Base-by-base conservation (phyloP, 371 early-diverging fungal genomes). In the Mucor circinelloides region DNA sequence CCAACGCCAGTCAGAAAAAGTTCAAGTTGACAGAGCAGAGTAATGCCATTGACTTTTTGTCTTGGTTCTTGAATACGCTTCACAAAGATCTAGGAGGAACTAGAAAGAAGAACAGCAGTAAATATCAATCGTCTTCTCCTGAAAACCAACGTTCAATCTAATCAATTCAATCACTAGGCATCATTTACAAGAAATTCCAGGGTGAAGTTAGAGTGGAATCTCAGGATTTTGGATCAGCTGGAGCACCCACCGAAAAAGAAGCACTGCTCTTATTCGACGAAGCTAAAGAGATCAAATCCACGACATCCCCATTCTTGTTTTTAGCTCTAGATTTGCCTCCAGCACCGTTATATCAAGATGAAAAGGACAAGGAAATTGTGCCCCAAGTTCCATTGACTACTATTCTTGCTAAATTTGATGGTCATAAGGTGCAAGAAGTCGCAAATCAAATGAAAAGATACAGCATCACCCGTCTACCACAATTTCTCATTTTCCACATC, bases 21-120 rank as follows among this genome's bases (percentile, higher is more conserved):
- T 99, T 96, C 78, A 86, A 86, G 21, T 71, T 96, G 30, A 92
- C 93, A 4, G 85, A 87, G 40, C 95, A 95, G 72, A 85, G 89
- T 36, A 98, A 99, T 76, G 93, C 96, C 0, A 85, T 95, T 63
- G 94, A 96, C 27, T 94, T 98, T 68, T 68, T 98, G 13, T 88
- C 93, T 0, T 99, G 99, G 99, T 92, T 98, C 61, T 79, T 99
- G 61, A 97, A 99, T 71, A 79, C 91, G 12, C 70, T 99, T 58
- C 98, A 98, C 74, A 77, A 77, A 13, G 97, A 94, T 60, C 79
- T 99, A 9, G 94, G 94, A 32, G 95, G 94, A 8, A 87, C 86
- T 9, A 85, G 81, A 55, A 94, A 94, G 69, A 79, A 71, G 38
- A 78, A 85, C 21, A 91, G 90, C 70, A 93, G 94, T 81, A 83